Percentiles rank a stretch among this genome's conserved stretches.
Evolutionary conservation across 2,329 filamentous ascomycete species (phyloP).

Genomic region (Arthroderma uncinatum): DNA sequence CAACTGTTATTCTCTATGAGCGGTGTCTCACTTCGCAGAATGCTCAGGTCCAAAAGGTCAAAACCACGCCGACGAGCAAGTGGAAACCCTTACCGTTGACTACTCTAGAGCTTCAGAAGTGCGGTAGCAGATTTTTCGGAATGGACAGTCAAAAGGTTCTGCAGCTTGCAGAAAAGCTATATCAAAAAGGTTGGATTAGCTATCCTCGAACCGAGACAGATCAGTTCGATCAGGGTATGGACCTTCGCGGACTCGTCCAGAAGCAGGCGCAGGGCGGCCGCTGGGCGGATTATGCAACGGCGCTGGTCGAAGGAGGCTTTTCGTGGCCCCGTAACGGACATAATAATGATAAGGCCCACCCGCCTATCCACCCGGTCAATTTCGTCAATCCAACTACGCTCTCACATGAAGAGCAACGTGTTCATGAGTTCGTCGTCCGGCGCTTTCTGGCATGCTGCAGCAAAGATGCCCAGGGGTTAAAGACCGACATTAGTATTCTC

Average conservation of each 20-base stretch:
- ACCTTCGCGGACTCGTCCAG: slow-evolving; percentile 5
- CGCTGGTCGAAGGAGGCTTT: slow-evolving; percentile 7
- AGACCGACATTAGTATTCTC: slow-evolving; percentile 7
- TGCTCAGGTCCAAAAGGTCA: slow-evolving; percentile 7
- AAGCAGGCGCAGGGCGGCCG: slow-evolving; percentile 6
- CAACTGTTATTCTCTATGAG: slow-evolving; percentile 6
- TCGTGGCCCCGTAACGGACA: slow-evolving; percentile 5
- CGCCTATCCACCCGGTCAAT: slow-evolving; percentile 6
- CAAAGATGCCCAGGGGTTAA: slow-evolving; percentile 6
- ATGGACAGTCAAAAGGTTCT: slow-evolving; percentile 5
- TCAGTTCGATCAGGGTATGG: slow-evolving; percentile 6
- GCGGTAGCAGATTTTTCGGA: slow-evolving; percentile 6
- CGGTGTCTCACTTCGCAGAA: slow-evolving; percentile 6
- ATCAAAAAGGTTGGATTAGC: slow-evolving; percentile 6
- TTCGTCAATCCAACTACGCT: slow-evolving; percentile 7
- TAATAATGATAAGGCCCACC: slow-evolving; percentile 7
- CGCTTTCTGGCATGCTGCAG: slow-evolving; percentile 6
- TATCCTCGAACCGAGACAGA: slow-evolving; percentile 6
- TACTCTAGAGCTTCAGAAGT: slow-evolving; percentile 8
- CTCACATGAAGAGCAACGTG: slow-evolving; percentile 6
- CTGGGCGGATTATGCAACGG: slow-evolving; percentile 5
- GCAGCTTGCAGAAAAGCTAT: slow-evolving; percentile 6
- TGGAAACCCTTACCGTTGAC: slow-evolving; percentile 7
- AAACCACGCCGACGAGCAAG: slow-evolving; percentile 4
- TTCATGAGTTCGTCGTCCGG: slow-evolving; percentile 7